Percentiles rank a stretch among this genome's conserved stretches.
These are phyloP conservation scores for Monosporascus sp. DNA, from an alignment of 2,329 filamentous ascomycete genomes.

Conservation along the genomic window DNA sequence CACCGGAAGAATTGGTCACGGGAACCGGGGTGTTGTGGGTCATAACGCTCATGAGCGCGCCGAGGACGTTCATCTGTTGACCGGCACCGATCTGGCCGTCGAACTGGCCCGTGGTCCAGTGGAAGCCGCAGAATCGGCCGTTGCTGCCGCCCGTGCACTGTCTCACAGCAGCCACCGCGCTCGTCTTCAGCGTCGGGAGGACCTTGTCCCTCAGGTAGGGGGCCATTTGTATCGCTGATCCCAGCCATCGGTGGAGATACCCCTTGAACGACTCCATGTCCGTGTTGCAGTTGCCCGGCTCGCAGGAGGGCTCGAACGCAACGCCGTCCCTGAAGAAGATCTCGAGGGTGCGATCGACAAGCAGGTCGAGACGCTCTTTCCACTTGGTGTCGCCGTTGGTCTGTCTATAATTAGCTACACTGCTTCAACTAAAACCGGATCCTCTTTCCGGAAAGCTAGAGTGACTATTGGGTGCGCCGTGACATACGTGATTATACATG, in stretches of 20 bases:
- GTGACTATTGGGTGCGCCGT: background rate
- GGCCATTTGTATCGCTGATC: constrained; percentile 55
- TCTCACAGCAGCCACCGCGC: constrained; percentile 53
- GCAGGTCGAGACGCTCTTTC: constrained; percentile 49
- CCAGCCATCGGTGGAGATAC: constrained; percentile 61
- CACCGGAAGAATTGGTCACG: constrained; percentile 45
- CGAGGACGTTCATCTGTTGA: constrained; percentile 53
- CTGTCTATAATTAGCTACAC: constrained; percentile 20
- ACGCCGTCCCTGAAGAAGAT: constrained; percentile 53
- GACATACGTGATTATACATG: constrained; percentile 60
- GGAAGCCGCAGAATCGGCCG: constrained; percentile 58
- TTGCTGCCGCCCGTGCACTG: constrained; percentile 57
- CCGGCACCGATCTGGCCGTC: constrained; percentile 47
- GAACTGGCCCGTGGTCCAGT: constrained; percentile 43
- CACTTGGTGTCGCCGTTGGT: constrained; percentile 50
- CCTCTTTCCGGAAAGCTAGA: background rate
- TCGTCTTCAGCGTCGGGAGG: constrained; percentile 51
- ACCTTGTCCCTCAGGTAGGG: constrained; percentile 53
- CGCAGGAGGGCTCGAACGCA: constrained; percentile 64
- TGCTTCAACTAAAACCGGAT: too few relatives aligned
- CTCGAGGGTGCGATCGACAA: constrained; percentile 45
- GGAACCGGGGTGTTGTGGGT: constrained; percentile 33
- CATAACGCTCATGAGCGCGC: constrained; percentile 39
- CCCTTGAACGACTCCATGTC: constrained; percentile 74
- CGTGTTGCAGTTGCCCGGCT: constrained; percentile 57